Conservation (phyloP, 768 basidiomycete genomes). For the Kwoniella sp. region DNA sequence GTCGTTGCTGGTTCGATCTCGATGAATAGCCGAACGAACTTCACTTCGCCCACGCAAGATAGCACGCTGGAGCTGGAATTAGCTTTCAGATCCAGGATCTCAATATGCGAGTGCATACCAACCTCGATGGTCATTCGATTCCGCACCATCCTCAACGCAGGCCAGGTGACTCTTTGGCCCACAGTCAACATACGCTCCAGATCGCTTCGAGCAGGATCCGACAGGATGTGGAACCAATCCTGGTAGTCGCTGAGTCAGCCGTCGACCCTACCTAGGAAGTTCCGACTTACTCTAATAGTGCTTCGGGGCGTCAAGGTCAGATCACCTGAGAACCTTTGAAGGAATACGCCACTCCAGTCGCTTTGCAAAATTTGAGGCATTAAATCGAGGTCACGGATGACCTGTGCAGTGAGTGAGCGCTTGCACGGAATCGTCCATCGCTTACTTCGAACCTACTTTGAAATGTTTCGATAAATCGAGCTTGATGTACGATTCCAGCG, state of each 20-base stretch:
- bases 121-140: constrained; percentile 62
- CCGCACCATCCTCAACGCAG: constrained; percentile 86
- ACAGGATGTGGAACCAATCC: constrained; percentile 81
- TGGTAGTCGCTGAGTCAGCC: constrained; percentile 38
- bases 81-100: constrained; percentile 1
- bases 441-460: constrained; percentile 56
- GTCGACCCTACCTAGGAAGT: constrained; percentile 1
- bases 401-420: constrained; percentile 46
- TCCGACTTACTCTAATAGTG: constrained; percentile 60
- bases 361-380: constrained; percentile 87
- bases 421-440: background rate
- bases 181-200: constrained; percentile 80
- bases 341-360: constrained; percentile 94
- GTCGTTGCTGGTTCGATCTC: constrained; percentile 49
- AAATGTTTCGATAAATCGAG: constrained; percentile 95
- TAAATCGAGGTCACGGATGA: constrained; percentile 93
- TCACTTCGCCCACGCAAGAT: constrained; percentile 72
- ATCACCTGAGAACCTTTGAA: constrained; percentile 75
- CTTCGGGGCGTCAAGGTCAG: constrained; percentile 57
- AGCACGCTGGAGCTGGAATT: constrained; percentile 60
- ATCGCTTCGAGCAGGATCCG: constrained; percentile 74
- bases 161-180: constrained; percentile 91
- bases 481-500: constrained; percentile 90
- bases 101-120: constrained; percentile 1
- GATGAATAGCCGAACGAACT: constrained; percentile 58